phyloP scores from a whole-genome alignment of 495 filamentous ascomycete genomes.

The Cetradonia linearis region DNA sequence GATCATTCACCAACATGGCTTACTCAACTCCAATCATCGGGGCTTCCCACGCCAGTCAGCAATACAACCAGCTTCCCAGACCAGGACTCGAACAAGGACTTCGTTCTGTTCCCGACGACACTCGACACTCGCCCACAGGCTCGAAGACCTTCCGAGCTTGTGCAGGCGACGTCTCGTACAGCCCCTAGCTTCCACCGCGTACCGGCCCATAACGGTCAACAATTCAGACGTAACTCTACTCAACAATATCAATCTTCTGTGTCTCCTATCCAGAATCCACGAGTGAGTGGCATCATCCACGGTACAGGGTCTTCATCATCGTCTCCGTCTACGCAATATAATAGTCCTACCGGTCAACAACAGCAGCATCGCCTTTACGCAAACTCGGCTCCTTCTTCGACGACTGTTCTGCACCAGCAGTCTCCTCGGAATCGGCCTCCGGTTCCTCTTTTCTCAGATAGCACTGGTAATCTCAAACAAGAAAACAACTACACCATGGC shows the following conservation, averaged over 20 bases:
- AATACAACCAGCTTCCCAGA: conserved; percentile 11
- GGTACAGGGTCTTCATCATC: conserved; percentile 20
- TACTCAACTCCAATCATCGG: conserved; percentile 26
- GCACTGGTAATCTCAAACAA: conserved; percentile 20
- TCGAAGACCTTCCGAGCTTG: conserved; percentile 17
- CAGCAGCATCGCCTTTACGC: conserved; percentile 20
- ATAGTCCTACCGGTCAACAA: conserved; percentile 22
- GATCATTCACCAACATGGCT: conserved; percentile 25
- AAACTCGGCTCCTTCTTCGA: conserved; percentile 23
- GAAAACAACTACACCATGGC: conserved; percentile 8
- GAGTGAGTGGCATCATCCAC: conserved; percentile 25
- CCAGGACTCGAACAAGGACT: conserved; percentile 21
- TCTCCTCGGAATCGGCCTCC: conserved; percentile 21
- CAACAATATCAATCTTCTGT: conserved; percentile 22
- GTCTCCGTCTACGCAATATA: conserved; percentile 22
- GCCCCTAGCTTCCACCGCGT: conserved; percentile 20
- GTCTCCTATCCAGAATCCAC: conserved; percentile 25
- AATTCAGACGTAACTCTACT: conserved; percentile 21
- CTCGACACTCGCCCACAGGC: conserved; percentile 12
- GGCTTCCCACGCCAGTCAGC: conserved; percentile 22
- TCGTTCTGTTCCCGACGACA: conserved; percentile 22
- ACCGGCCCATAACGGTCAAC: conserved; percentile 22
- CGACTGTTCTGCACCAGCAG: conserved; percentile 17
- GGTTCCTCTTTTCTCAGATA: conserved; percentile 24
- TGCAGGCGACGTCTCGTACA: conserved; percentile 25